These are phyloP conservation scores for Phanerochaete carnosa DNA, from an alignment of 768 basidiomycete species.

Conservation along the genomic window DNA sequence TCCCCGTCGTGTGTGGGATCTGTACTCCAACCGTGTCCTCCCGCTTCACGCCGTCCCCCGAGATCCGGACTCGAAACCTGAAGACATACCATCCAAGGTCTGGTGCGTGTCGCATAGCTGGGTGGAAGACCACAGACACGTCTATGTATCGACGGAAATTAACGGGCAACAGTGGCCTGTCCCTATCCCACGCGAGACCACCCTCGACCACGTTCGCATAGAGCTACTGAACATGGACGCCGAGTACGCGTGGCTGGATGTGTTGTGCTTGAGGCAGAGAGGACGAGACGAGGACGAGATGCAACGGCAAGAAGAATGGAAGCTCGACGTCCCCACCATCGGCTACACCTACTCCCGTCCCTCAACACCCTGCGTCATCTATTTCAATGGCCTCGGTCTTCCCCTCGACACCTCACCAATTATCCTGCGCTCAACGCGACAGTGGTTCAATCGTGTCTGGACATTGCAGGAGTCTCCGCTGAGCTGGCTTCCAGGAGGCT, in stretches of 20 bases:
- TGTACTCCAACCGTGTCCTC: background rate
- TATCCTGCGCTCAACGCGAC: no score
- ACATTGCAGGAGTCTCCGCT: no score
- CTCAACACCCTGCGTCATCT: no score
- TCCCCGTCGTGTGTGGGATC: background rate
- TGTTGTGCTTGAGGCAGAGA: background rate
- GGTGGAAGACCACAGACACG: background rate
- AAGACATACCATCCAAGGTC: background rate
- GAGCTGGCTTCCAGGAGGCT: no score
- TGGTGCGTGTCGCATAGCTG: background rate
- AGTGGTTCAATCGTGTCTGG: no score
- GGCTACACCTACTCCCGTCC: background rate
- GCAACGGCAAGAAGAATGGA: background rate
- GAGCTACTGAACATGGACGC: background rate
- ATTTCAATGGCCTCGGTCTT: no score
- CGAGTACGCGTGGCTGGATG: background rate
- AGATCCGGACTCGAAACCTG: background rate
- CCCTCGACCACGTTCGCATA: background rate
- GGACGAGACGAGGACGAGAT: background rate
- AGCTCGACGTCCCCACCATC: background rate
- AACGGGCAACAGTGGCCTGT: background rate
- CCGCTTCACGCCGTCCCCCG: background rate
- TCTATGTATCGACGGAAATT: background rate
- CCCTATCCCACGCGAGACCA: background rate
- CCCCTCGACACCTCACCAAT: no score